Evolutionary conservation across 2,329 filamentous ascomycete genomes (phyloP).

Genomic region (Aspergillus sp.): DNA sequence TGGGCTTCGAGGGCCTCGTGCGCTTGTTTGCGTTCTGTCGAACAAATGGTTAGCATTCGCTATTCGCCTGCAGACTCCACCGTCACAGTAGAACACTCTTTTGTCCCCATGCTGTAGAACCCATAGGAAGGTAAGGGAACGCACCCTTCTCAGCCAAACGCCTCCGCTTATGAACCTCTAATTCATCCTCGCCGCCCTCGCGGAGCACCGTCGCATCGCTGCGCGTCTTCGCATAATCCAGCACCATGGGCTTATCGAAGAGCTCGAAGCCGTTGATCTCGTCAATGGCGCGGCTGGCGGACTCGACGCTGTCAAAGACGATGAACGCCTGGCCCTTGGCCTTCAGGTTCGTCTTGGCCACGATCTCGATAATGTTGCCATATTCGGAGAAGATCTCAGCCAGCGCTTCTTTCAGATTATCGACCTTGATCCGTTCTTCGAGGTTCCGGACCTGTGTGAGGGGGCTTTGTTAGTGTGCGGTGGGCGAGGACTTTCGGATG

Average conservation of each 20-base stretch:
- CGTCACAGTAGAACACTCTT: too few relatives aligned
- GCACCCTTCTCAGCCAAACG: conserved; percentile 85
- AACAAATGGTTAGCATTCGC: background rate
- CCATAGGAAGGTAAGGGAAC: conserved; percentile 8
- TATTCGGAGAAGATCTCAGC: conserved; percentile 82
- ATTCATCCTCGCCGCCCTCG: conserved; percentile 71
- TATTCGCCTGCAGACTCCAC: too few relatives aligned
- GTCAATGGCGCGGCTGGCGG: conserved; percentile 77
- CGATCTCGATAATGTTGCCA: conserved; percentile 77
- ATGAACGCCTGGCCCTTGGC: conserved; percentile 95
- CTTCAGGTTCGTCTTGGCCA: conserved; percentile 85
- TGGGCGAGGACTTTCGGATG: conserved; percentile 11
- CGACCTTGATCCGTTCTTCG: conserved; percentile 85
- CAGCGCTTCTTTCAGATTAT: conserved; percentile 70
- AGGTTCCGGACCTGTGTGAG: conserved; percentile 66
- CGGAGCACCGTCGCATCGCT: conserved; percentile 84
- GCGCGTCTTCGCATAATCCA: conserved; percentile 75
- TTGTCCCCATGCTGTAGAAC: conserved; percentile 9
- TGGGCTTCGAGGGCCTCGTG: conserved; percentile 74
- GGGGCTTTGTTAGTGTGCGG: conserved; percentile 9
- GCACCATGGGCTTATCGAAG: conserved; percentile 84
- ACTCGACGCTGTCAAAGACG: conserved; percentile 78
- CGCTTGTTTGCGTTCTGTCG: conserved; percentile 72
- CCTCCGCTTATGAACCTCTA: conserved; percentile 81
- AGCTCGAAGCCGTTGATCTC: conserved; percentile 90